A percentile compares a stretch with the other conserved stretches of the same genome.
Evolutionary conservation across 176 grass and related monocot species (phyloP).

Genomic region (Oryza glaberrima): DNA sequence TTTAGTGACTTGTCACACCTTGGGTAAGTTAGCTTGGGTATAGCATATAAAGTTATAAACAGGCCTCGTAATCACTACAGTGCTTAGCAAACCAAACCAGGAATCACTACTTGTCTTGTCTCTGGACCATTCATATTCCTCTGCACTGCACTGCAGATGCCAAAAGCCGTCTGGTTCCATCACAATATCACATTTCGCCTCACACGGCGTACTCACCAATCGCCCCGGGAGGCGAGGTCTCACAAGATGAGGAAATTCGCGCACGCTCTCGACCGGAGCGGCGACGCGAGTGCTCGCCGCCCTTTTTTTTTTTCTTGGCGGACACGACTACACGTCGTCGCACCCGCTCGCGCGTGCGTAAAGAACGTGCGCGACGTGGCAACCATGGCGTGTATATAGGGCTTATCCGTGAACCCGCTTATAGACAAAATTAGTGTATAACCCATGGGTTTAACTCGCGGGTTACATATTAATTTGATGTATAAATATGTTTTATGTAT

Average conservation of each 20-base stretch:
- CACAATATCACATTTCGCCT: neutral
- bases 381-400: neutral
- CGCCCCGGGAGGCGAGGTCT: neutral
- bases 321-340: conserved; percentile 23
- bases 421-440: too few relatives aligned
- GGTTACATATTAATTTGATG: too few relatives aligned
- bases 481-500: too few relatives aligned
- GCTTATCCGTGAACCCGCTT: too few relatives aligned
- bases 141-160: neutral
- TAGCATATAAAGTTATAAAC: too few relatives aligned
- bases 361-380: conserved; percentile 9
- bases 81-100: neutral
- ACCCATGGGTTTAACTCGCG: too few relatives aligned
- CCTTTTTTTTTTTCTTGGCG: neutral
- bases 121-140: neutral
- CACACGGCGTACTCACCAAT: neutral
- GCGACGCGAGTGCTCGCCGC: neutral
- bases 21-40: too few relatives aligned
- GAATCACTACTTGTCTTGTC: neutral
- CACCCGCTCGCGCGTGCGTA: neutral
- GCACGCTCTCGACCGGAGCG: neutral
- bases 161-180: neutral
- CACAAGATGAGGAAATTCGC: neutral
- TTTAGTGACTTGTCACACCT: too few relatives aligned
- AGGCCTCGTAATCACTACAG: neutral